Percentiles rank a stretch among this genome's conserved stretches.
Conservation (phyloP, 495 filamentous ascomycete species). For the Penicillium steckii region DNA sequence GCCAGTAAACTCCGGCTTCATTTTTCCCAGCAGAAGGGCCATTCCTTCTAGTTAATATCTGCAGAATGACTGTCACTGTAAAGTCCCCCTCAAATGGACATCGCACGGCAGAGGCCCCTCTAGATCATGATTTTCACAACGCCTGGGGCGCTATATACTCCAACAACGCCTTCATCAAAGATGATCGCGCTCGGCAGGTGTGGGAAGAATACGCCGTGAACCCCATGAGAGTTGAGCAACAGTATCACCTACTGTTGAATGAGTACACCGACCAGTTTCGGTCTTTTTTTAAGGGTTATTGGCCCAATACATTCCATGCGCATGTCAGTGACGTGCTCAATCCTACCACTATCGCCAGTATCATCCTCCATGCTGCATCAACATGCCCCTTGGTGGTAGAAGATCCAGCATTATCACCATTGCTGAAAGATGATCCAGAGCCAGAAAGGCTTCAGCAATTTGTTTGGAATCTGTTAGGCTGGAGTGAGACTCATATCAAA, state of each 20-base stretch:
- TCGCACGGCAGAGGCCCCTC: background rate
- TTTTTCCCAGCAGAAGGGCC: too few relatives aligned
- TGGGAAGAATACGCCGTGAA: background rate
- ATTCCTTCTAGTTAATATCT: too few relatives aligned
- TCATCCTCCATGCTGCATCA: constrained; percentile 5
- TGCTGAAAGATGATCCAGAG: constrained; percentile 4
- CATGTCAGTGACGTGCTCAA: constrained; percentile 7
- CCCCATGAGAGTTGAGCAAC: constrained; percentile 1
- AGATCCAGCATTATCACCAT: background rate
- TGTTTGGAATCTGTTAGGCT: constrained; percentile 1
- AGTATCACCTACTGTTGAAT: constrained; percentile 3
- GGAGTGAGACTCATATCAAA: background rate
- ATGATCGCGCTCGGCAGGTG: background rate
- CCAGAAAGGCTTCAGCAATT: constrained; percentile 1
- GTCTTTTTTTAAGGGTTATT: constrained; percentile 5
- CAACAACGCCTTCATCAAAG: background rate
- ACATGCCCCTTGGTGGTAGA: constrained; percentile 4
- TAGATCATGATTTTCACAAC: constrained; percentile 8
- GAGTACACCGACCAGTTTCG: constrained; percentile 4
- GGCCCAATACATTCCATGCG: constrained; percentile 3
- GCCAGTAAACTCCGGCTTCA: too few relatives aligned
- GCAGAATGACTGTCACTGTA: background rate
- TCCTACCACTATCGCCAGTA: constrained; percentile 1
- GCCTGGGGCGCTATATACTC: constrained; percentile 6
- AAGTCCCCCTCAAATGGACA: background rate